Percentiles rank a stretch among this genome's conserved stretches.
Evolutionary conservation across 108 stramenopile species (phyloP).

Genomic region (Conticribra weissflogii): DNA sequence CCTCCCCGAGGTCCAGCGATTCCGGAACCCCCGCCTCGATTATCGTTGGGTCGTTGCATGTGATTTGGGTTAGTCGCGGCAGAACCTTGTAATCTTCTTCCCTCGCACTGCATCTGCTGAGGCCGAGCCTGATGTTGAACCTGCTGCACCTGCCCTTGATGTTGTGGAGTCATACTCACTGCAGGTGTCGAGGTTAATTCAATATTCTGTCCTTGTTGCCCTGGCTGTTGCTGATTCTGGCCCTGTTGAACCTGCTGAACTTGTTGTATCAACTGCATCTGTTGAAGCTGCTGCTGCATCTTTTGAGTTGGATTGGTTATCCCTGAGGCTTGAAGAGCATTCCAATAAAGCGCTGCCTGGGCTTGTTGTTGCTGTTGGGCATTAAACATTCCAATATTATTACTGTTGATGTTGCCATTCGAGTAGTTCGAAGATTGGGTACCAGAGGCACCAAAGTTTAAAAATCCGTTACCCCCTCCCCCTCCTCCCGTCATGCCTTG

Average conservation of each 20-base stretch:
- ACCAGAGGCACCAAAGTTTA: too few relatives aligned
- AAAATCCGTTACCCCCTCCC: too few relatives aligned
- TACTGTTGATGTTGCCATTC: too few relatives aligned
- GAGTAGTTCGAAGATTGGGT: too few relatives aligned
- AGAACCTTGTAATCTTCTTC: not conserved
- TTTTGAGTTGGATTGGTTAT: not conserved
- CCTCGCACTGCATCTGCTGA: slow-evolving; percentile 12
- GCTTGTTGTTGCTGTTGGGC: slow-evolving; percentile 6
- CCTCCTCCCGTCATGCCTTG: too few relatives aligned
- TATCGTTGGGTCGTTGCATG: not conserved
- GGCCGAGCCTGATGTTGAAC: not conserved
- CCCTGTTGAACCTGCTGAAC: slow-evolving; percentile 1
- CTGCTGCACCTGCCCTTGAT: slow-evolving; percentile 12
- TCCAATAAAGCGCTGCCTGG: slow-evolving; percentile 6
- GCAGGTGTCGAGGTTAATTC: too few relatives aligned
- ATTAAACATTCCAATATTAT: not conserved
- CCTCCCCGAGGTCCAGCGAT: too few relatives aligned
- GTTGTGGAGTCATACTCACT: not conserved
- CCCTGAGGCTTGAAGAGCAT: slow-evolving; percentile 10
- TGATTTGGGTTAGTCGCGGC: not conserved
- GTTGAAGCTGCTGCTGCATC: slow-evolving; percentile 5
- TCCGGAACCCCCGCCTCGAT: slow-evolving; percentile 6
- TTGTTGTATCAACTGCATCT: not conserved
- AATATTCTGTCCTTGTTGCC: too few relatives aligned
- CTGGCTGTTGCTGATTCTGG: too few relatives aligned